Evolutionary conservation across 805 yeast genomes (phyloP).

Genomic region (Monosporozyma siamensis): DNA sequence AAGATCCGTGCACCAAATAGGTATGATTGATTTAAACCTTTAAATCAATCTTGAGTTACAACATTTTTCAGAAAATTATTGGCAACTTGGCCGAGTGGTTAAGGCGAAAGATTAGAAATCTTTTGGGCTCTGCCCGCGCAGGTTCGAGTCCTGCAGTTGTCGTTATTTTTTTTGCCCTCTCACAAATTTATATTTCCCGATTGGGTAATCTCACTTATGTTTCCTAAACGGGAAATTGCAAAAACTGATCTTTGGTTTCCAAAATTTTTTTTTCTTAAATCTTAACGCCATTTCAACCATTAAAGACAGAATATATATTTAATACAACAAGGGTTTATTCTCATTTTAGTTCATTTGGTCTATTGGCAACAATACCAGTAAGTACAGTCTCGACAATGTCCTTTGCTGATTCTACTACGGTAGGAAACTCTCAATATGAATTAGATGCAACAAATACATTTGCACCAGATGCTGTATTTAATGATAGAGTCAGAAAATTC

Average conservation of each 20-base stretch:
- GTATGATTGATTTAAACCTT: neutral
- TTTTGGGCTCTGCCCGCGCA: constrained; percentile 53
- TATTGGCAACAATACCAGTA: neutral
- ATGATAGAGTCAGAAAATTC: constrained; percentile 80
- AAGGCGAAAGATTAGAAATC: constrained; percentile 57
- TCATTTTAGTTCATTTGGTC: too few species aligned
- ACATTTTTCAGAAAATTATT: neutral
- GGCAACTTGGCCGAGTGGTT: constrained; percentile 57
- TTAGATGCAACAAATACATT: constrained; percentile 9
- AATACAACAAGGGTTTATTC: neutral
- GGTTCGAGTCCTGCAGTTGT: constrained; percentile 70
- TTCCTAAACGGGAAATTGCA: neutral
- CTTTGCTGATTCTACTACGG: constrained; percentile 1
- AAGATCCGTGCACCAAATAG: too few species aligned
- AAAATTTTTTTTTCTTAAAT: neutral
- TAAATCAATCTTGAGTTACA: neutral
- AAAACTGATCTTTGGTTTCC: neutral
- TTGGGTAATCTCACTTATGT: neutral
- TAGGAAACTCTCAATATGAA: constrained; percentile 4
- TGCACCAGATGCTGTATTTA: constrained; percentile 42
- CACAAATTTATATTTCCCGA: neutral
- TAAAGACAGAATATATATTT: neutral
- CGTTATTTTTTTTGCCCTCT: constrained; percentile 38
- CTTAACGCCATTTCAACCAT: too few species aligned
- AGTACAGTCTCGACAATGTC: neutral